phyloP scores from a whole-genome alignment of 257 asterid species.

The Buddleja alternifolia region DNA sequence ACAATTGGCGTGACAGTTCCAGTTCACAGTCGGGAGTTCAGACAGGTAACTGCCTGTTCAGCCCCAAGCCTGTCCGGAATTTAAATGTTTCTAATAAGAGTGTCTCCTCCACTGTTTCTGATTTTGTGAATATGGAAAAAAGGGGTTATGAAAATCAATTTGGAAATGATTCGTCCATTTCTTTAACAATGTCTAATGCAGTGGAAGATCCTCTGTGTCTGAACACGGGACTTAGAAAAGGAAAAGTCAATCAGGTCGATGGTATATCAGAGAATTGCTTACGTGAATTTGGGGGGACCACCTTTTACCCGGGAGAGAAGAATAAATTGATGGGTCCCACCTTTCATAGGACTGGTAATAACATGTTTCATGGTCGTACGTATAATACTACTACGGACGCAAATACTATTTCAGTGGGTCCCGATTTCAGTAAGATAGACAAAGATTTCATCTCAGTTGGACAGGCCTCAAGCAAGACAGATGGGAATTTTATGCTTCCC shows the following conservation, averaged over 20 bases:
- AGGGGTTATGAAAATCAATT: constrained; percentile 32
- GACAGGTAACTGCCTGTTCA: constrained; percentile 35
- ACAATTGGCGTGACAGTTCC: constrained; percentile 45
- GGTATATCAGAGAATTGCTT: constrained; percentile 35
- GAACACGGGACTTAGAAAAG: constrained; percentile 43
- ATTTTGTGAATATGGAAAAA: constrained; percentile 34
- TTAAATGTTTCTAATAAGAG: constrained; percentile 39
- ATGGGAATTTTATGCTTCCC: constrained; percentile 39
- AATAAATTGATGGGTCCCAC: constrained; percentile 31
- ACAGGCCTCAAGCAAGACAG: constrained; percentile 41
- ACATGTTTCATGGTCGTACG: constrained; percentile 37
- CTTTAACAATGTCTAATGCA: constrained; percentile 48
- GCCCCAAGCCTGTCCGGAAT: constrained; percentile 39
- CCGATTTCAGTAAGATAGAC: constrained; percentile 33
- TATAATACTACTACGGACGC: constrained; percentile 33
- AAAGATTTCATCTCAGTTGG: constrained; percentile 42
- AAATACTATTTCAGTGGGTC: constrained; percentile 32
- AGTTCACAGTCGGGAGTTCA: constrained; percentile 41
- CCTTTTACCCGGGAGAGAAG: constrained; percentile 33
- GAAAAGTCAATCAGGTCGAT: constrained; percentile 37
- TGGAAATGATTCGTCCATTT: constrained; percentile 37
- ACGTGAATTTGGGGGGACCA: constrained; percentile 39
- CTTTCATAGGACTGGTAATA: constrained; percentile 31
- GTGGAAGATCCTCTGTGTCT: constrained; percentile 44
- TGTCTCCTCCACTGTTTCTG: constrained; percentile 30